These are phyloP conservation scores for Chiua virens DNA, from an alignment of 768 basidiomycete species.

Conservation along the genomic window DNA sequence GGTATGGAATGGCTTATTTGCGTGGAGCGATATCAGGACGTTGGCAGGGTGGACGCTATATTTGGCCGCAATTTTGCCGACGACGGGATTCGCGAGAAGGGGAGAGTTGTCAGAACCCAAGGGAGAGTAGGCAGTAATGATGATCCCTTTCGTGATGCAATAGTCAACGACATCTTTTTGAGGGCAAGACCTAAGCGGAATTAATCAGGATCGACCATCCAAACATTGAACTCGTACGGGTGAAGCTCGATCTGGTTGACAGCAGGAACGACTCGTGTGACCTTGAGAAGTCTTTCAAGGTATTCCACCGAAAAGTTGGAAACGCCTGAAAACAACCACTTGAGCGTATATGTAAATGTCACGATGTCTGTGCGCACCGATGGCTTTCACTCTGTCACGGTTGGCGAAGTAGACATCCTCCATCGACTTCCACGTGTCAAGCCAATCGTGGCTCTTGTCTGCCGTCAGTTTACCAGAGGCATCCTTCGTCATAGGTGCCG, in stretches of 20 bases:
- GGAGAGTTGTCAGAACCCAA: slow-evolving; percentile 70
- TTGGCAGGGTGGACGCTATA: slow-evolving; percentile 57
- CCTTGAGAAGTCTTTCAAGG: slow-evolving; percentile 57
- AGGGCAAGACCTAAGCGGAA: slow-evolving; percentile 51
- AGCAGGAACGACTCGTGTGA: slow-evolving; percentile 58
- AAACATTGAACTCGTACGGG: slow-evolving; percentile 40
- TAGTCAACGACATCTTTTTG: slow-evolving; percentile 64
- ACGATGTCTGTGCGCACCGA: slow-evolving; percentile 41
- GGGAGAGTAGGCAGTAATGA: slow-evolving; percentile 73
- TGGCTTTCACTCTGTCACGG: slow-evolving; percentile 71
- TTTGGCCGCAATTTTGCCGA: slow-evolving; percentile 59
- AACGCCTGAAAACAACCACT: slow-evolving; percentile 38
- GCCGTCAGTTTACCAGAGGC: slow-evolving; percentile 32
- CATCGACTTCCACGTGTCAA: slow-evolving; percentile 78
- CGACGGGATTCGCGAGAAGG: slow-evolving; percentile 55
- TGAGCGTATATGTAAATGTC: not conserved
- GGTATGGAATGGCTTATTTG: slow-evolving; percentile 57
- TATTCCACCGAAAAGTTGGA: slow-evolving; percentile 68
- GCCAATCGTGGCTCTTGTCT: slow-evolving; percentile 57
- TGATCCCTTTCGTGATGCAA: slow-evolving; percentile 61
- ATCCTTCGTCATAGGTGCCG: slow-evolving; percentile 62
- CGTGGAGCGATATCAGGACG: slow-evolving; percentile 68
- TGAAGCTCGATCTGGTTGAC: slow-evolving; percentile 79
- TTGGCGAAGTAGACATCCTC: slow-evolving; percentile 60
- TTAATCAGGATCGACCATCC: not conserved